Percentiles rank a stretch among this genome's conserved stretches.
Evolutionary conservation across 139 green algal species (phyloP).

Genomic region (Chlorella sp.): DNA sequence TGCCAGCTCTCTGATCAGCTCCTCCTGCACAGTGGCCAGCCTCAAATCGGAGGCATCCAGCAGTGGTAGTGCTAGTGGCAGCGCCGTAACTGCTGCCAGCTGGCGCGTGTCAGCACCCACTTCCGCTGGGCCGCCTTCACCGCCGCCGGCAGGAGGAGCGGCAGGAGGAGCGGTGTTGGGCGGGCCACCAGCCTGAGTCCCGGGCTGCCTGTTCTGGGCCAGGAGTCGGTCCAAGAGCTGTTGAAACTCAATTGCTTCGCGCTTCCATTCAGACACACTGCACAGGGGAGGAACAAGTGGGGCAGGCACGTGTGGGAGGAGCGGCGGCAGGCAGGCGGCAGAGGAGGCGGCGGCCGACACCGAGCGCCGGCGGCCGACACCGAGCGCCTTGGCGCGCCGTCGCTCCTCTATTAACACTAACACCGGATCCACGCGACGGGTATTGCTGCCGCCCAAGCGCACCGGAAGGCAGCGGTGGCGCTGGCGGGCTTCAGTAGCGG

Average conservation of each 20-base stretch:
- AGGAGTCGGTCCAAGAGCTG: slow-evolving; percentile 8
- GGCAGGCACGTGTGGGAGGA: background rate
- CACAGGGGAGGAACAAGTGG: background rate
- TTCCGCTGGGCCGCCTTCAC: background rate
- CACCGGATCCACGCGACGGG: background rate
- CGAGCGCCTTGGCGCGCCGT: background rate
- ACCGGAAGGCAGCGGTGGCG: slow-evolving; percentile 1
- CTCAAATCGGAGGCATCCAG: slow-evolving; percentile 16
- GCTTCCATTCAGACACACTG: slow-evolving; percentile 19
- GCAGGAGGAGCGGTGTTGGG: background rate
- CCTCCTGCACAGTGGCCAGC: slow-evolving; percentile 15
- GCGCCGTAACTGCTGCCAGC: background rate
- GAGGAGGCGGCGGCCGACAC: background rate
- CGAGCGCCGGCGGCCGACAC: background rate
- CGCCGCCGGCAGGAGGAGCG: background rate
- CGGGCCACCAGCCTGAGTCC: background rate
- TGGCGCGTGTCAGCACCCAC: background rate
- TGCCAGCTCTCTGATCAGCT: background rate
- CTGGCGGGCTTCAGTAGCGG: background rate
- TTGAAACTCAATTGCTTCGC: background rate
- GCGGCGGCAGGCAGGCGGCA: background rate
- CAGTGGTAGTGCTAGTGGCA: background rate
- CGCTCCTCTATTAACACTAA: background rate
- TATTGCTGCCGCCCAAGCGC: background rate
- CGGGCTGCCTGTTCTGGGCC: background rate